These are phyloP conservation scores for Flaveria bidentis DNA, from an alignment of 129 eudicot species.

Conservation along the genomic window DNA sequence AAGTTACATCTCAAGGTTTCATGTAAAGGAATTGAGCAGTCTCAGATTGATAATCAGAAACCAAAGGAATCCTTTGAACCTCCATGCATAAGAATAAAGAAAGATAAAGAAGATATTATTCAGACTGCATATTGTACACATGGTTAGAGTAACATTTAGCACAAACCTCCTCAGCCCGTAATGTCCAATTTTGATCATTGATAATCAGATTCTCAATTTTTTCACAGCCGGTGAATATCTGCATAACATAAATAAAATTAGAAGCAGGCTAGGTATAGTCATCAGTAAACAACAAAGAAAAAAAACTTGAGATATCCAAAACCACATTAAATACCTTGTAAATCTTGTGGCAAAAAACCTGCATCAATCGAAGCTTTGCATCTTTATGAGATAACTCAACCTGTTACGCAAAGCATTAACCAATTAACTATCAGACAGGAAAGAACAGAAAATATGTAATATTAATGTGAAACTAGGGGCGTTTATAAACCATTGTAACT, in stretches of 20 bases:
- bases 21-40: conserved; percentile 37
- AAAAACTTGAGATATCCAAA: background rate
- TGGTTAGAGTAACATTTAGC: background rate
- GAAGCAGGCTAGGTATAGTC: background rate
- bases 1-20: conserved; percentile 37
- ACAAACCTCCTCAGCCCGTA: background rate
- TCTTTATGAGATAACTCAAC: conserved; percentile 69
- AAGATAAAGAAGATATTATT: background rate
- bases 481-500: no score
- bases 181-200: background rate
- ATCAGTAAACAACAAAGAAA: background rate
- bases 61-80: background rate
- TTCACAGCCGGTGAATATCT: background rate
- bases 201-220: background rate
- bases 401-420: conserved; percentile 37
- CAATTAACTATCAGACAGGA: background rate
- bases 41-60: conserved; percentile 29
- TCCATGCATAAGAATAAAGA: background rate
- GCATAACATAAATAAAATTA: background rate
- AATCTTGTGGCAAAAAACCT: conserved; percentile 79
- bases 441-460: background rate
- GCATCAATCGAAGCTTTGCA: conserved; percentile 77
- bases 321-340: conserved; percentile 60
- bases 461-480: no score
- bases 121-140: background rate